Percentiles rank a stretch among this genome's conserved stretches.
Conservation (phyloP, 2,329 filamentous ascomycete genomes). For the Cercospora nicotianae region DNA sequence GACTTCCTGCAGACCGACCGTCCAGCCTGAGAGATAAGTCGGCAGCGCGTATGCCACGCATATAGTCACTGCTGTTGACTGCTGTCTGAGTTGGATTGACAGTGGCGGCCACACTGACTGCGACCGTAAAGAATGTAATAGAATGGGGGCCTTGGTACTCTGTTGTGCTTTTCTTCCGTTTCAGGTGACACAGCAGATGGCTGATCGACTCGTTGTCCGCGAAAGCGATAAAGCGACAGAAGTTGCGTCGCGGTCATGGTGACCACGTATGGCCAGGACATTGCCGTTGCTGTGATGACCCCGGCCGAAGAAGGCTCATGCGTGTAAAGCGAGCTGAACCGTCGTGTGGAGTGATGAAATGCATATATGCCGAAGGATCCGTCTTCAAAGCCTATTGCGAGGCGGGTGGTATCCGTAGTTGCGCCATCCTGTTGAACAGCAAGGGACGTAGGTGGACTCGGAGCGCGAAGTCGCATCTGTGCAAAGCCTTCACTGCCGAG, state of each 20-base stretch:
- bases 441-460: slow-evolving; percentile 59
- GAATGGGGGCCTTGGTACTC: slow-evolving; percentile 46
- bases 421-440: slow-evolving; percentile 58
- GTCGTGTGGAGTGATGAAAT: slow-evolving; percentile 50
- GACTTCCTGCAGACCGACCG: slow-evolving; percentile 87
- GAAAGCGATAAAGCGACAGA: slow-evolving; percentile 66
- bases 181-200: background rate
- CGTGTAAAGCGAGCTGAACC: slow-evolving; percentile 55
- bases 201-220: background rate
- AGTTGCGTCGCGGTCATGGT: slow-evolving; percentile 74
- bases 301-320: slow-evolving; percentile 63
- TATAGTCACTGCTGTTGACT: slow-evolving; percentile 65
- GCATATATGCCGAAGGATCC: slow-evolving; percentile 72
- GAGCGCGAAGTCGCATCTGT: slow-evolving; percentile 36
- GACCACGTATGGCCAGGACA: slow-evolving; percentile 72
- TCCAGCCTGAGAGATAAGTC: slow-evolving; percentile 77
- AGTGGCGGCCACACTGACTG: slow-evolving; percentile 76
- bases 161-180: background rate
- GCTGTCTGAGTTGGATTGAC: slow-evolving; percentile 76
- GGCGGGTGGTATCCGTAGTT: slow-evolving; percentile 32
- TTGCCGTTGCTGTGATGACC: slow-evolving; percentile 68
- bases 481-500: slow-evolving; percentile 59
- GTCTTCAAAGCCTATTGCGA: slow-evolving; percentile 69
- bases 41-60: slow-evolving; percentile 85
- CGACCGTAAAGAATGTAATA: slow-evolving; percentile 77